Percentiles rank a stretch among this genome's conserved stretches.
Conservation (phyloP, 2,329 filamentous ascomycete species). For the Xylaria sp. region DNA sequence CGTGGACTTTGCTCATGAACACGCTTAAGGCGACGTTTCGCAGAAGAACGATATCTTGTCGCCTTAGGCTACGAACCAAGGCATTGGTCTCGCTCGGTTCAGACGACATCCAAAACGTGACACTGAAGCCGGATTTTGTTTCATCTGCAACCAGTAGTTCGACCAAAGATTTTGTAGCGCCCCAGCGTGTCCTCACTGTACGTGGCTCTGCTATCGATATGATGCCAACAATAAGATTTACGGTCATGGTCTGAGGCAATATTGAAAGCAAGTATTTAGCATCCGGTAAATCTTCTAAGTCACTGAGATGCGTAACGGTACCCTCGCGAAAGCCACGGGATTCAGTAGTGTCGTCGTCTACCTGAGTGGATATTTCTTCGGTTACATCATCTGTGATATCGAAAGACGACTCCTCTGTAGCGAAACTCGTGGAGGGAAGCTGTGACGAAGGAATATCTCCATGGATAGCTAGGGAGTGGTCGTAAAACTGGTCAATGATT, state of each 20-base stretch:
- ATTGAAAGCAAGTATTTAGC: conserved; percentile 74
- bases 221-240: conserved; percentile 83
- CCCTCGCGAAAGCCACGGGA: conserved; percentile 42
- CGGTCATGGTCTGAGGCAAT: conserved; percentile 81
- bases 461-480: conserved; percentile 80
- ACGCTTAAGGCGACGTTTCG: conserved; percentile 81
- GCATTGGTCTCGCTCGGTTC: conserved; percentile 42
- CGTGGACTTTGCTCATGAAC: conserved; percentile 83
- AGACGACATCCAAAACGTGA: conserved; percentile 82
- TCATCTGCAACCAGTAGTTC: conserved; percentile 88
- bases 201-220: conserved; percentile 77
- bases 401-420: conserved; percentile 52
- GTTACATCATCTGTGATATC: conserved; percentile 50
- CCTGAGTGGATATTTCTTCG: conserved; percentile 49
- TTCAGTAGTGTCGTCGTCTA: conserved; percentile 36
- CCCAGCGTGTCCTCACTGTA: conserved; percentile 74
- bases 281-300: conserved; percentile 77
- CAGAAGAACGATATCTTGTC: conserved; percentile 82
- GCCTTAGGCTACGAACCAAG: conserved; percentile 61
- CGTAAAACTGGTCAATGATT: conserved; percentile 74
- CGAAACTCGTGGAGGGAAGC: conserved; percentile 53
- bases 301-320: conserved; percentile 61
- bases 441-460: conserved; percentile 73
- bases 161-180: conserved; percentile 71
- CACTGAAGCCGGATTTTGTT: conserved; percentile 79